Conservation (phyloP, 352 stramenopile species). For the Phytophthora quininea region DNA sequence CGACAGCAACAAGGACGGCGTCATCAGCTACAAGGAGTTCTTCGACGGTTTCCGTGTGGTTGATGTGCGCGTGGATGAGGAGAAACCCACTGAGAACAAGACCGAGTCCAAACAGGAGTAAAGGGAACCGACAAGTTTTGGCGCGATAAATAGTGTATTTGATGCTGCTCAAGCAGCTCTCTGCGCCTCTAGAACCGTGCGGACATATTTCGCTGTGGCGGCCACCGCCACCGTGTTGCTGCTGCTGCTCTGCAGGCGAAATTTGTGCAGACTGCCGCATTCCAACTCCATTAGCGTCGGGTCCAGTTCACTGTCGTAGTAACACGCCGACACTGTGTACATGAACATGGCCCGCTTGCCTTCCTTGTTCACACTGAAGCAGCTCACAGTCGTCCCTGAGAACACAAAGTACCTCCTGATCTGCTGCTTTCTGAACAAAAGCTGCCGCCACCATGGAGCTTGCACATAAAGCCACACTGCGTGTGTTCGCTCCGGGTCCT, state of each 20-base stretch:
- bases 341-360: constrained; percentile 43
- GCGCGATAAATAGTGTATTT: constrained; percentile 30
- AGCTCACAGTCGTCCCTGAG: constrained; percentile 46
- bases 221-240: constrained; percentile 10
- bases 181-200: constrained; percentile 17
- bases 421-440: constrained; percentile 18
- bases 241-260: constrained; percentile 22
- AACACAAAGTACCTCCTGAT: constrained; percentile 49
- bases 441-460: constrained; percentile 44
- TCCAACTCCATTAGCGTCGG: constrained; percentile 20
- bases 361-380: constrained; percentile 61
- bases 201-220: constrained; percentile 26
- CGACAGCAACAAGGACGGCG: constrained; percentile 91
- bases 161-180: constrained; percentile 1
- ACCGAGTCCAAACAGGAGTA: constrained; percentile 7
- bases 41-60: constrained; percentile 92
- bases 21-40: constrained; percentile 95
- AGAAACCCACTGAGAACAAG: constrained; percentile 28
- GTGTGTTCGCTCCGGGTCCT: constrained; percentile 28
- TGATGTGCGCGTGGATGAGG: constrained; percentile 66
- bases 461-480: constrained; percentile 46
- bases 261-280: constrained; percentile 21
- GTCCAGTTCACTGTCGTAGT: constrained; percentile 25
- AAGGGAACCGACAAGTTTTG: constrained; percentile 13
- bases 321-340: constrained; percentile 23